A percentile compares a stretch with the other conserved stretches of the same genome.
phyloP scores from a whole-genome alignment of 1,139 yeast genomes.

The Sugiyamaella neomexicana region DNA sequence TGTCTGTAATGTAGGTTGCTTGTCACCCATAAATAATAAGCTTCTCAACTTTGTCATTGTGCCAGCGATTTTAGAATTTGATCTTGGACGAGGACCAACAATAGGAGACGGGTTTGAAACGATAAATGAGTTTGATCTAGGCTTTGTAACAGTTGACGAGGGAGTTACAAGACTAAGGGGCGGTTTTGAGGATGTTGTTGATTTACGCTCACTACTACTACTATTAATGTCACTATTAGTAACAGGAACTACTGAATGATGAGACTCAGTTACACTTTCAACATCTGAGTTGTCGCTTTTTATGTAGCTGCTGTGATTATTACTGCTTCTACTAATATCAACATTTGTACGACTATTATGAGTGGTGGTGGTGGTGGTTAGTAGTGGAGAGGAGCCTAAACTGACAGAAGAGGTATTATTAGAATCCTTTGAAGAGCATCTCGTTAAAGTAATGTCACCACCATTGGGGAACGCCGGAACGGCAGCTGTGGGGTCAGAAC shows the following conservation, averaged over 20 bases:
- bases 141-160: background rate
- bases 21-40: conserved; percentile 24
- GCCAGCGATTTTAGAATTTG: conserved; percentile 22
- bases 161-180: background rate
- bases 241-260: background rate
- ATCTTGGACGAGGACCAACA: conserved; percentile 17
- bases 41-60: conserved; percentile 28
- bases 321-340: background rate
- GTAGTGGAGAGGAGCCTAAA: too few relatives aligned
- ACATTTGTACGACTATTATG: background rate
- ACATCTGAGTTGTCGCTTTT: background rate
- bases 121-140: background rate
- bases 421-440: background rate
- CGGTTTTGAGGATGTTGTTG: background rate
- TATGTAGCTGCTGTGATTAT: background rate
- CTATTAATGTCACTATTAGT: background rate
- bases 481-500: background rate
- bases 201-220: background rate
- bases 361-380: too few relatives aligned
- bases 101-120: background rate
- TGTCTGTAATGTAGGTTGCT: background rate
- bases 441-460: background rate
- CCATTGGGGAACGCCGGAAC: background rate
- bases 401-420: background rate
- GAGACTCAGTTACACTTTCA: background rate